phyloP scores from a whole-genome alignment of 2,329 filamentous ascomycete species.

The Seiridium unicorne region DNA sequence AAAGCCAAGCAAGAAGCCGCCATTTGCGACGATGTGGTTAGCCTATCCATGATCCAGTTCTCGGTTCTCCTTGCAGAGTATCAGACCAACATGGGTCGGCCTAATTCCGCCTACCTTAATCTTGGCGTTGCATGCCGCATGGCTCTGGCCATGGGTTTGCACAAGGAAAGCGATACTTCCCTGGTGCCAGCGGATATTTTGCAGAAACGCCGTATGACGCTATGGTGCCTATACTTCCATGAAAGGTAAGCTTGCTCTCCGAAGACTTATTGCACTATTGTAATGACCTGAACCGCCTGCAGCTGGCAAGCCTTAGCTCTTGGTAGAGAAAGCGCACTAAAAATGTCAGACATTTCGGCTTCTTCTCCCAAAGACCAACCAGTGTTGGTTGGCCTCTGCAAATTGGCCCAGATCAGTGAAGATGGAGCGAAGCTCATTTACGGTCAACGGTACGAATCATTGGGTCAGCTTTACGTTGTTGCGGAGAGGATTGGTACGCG shows the following conservation, averaged over 20 bases:
- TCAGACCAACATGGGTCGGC: constrained; percentile 25
- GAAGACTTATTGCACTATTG: background rate
- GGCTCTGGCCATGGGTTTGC: constrained; percentile 26
- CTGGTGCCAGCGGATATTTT: constrained; percentile 15
- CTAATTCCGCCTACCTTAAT: constrained; percentile 26
- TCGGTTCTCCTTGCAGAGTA: constrained; percentile 24
- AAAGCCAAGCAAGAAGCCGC: constrained; percentile 22
- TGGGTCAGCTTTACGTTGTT: constrained; percentile 20
- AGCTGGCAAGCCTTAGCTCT: constrained; percentile 19
- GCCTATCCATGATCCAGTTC: constrained; percentile 27
- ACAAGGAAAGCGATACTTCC: constrained; percentile 19
- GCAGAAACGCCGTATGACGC: constrained; percentile 21
- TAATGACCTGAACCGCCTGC: background rate
- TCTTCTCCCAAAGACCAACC: constrained; percentile 17
- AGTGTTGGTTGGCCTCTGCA: constrained; percentile 16
- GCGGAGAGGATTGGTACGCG: constrained; percentile 20
- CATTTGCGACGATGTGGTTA: constrained; percentile 27
- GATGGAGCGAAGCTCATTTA: constrained; percentile 19
- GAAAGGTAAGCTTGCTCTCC: constrained; percentile 16
- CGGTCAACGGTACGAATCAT: constrained; percentile 20
- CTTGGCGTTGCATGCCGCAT: constrained; percentile 24
- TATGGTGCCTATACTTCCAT: constrained; percentile 27
- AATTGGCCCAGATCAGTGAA: constrained; percentile 19
- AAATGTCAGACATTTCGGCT: constrained; percentile 20
- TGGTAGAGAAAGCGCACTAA: constrained; percentile 17